Conservation (phyloP, 1,139 yeast species). For the Suhomyces chickasaworum region DNA sequence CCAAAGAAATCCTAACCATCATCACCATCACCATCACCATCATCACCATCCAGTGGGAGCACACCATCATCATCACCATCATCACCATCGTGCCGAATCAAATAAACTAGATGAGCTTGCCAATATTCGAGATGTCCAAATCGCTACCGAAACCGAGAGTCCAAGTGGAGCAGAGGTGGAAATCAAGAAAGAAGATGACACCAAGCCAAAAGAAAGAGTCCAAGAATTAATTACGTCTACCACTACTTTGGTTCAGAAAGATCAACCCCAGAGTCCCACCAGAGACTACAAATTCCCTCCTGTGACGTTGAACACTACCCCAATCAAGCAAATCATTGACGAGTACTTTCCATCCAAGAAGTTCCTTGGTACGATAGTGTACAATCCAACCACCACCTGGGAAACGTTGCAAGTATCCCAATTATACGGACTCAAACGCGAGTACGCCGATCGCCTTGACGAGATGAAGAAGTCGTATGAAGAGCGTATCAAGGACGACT, state of each 20-base stretch:
- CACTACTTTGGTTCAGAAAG: not conserved
- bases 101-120: not conserved
- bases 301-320: slow-evolving; percentile 39
- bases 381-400: slow-evolving; percentile 58
- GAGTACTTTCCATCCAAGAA: slow-evolving; percentile 50
- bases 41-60: slow-evolving; percentile 20
- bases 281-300: slow-evolving; percentile 17
- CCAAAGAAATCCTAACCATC: slow-evolving; percentile 10
- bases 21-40: slow-evolving; percentile 24
- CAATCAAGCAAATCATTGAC: slow-evolving; percentile 47
- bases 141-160: not conserved
- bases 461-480: slow-evolving; percentile 33
- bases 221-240: not conserved
- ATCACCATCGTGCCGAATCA: slow-evolving; percentile 8
- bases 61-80: slow-evolving; percentile 20
- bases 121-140: not conserved
- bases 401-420: slow-evolving; percentile 39
- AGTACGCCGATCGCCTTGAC: slow-evolving; percentile 34
- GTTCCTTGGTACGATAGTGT: slow-evolving; percentile 62
- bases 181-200: not conserved
- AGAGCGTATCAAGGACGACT: slow-evolving; percentile 26
- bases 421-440: slow-evolving; percentile 40
- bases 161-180: not conserved
- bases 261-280: not conserved
- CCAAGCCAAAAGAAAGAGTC: not conserved